Percentiles rank a stretch among this genome's conserved stretches.
phyloP scores from a whole-genome alignment of 495 filamentous ascomycete genomes.

The Neurospora tetraspora region DNA sequence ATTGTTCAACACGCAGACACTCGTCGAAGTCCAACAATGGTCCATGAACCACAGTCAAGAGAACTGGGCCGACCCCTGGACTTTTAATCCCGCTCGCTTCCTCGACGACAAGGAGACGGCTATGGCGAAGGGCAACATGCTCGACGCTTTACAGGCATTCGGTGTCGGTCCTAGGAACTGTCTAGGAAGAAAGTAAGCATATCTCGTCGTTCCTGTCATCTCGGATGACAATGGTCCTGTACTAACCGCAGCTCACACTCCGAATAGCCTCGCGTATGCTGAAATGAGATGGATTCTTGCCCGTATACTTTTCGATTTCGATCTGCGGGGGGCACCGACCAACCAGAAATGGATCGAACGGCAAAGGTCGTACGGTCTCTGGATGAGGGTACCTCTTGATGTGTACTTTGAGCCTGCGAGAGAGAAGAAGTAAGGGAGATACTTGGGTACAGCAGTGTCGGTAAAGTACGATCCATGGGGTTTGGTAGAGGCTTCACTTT shows the following conservation, averaged over 20 bases:
- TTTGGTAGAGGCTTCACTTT: background rate
- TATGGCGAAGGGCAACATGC: constrained; percentile 15
- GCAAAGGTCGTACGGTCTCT: constrained; percentile 25
- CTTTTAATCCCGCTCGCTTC: constrained; percentile 30
- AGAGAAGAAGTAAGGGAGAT: background rate
- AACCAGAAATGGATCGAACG: constrained; percentile 19
- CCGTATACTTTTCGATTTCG: constrained; percentile 30
- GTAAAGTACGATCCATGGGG: background rate
- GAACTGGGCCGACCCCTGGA: constrained; percentile 26
- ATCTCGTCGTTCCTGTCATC: background rate
- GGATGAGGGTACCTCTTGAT: constrained; percentile 25
- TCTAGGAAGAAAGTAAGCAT: constrained; percentile 30
- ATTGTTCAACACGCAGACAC: constrained; percentile 20
- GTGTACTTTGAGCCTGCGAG: constrained; percentile 19
- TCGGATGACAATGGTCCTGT: background rate
- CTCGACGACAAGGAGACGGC: constrained; percentile 18
- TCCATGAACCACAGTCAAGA: constrained; percentile 26
- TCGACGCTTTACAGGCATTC: constrained; percentile 30
- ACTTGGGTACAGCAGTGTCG: background rate
- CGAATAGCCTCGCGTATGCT: constrained; percentile 24
- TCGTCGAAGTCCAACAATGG: constrained; percentile 27
- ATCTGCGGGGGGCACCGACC: constrained; percentile 19
- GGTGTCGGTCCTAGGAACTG: constrained; percentile 28
- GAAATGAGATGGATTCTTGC: constrained; percentile 36
- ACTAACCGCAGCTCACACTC: background rate